phyloP scores from a whole-genome alignment of 2,329 filamentous ascomycete species.

The Sporothrix sp. region DNA sequence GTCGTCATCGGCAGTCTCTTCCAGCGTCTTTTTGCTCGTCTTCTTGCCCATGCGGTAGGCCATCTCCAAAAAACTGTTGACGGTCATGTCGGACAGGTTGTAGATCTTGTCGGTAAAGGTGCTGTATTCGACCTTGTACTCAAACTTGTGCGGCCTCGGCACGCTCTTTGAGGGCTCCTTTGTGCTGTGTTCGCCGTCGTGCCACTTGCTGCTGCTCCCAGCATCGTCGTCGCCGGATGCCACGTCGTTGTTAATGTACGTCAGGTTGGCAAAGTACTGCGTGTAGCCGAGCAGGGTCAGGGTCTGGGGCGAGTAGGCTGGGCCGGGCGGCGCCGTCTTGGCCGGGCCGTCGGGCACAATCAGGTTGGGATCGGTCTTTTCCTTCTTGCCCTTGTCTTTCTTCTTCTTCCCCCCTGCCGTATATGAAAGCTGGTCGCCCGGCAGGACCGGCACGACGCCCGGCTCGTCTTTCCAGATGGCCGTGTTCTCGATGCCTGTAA shows the following conservation, averaged over 20 bases:
- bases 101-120: slow-evolving; percentile 70
- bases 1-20: slow-evolving; percentile 21
- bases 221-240: slow-evolving; percentile 22
- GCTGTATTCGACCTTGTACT: slow-evolving; percentile 76
- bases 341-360: slow-evolving; percentile 62
- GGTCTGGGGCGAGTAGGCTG: slow-evolving; percentile 79
- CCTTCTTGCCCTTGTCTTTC: slow-evolving; percentile 22
- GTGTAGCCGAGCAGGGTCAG: slow-evolving; percentile 71
- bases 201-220: slow-evolving; percentile 38
- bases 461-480: slow-evolving; percentile 35
- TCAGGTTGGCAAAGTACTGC: slow-evolving; percentile 94
- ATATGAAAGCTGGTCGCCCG: slow-evolving; percentile 17
- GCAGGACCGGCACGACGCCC: slow-evolving; percentile 14
- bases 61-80: slow-evolving; percentile 68
- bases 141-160: slow-evolving; percentile 54
- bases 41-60: slow-evolving; percentile 65
- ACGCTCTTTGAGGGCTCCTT: slow-evolving; percentile 45
- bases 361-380: slow-evolving; percentile 46
- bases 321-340: slow-evolving; percentile 64
- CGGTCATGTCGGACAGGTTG: slow-evolving; percentile 70
- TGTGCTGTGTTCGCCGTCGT: slow-evolving; percentile 51
- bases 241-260: slow-evolving; percentile 69
- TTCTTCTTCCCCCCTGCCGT: not conserved
- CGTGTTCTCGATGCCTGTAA: slow-evolving; percentile 57
- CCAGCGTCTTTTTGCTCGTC: slow-evolving; percentile 15